Evolutionary conservation across 495 filamentous ascomycete genomes (phyloP), one percentile per base, ranked within the genome.

Genomic region (Clohesyomyces aquaticus): DNA sequence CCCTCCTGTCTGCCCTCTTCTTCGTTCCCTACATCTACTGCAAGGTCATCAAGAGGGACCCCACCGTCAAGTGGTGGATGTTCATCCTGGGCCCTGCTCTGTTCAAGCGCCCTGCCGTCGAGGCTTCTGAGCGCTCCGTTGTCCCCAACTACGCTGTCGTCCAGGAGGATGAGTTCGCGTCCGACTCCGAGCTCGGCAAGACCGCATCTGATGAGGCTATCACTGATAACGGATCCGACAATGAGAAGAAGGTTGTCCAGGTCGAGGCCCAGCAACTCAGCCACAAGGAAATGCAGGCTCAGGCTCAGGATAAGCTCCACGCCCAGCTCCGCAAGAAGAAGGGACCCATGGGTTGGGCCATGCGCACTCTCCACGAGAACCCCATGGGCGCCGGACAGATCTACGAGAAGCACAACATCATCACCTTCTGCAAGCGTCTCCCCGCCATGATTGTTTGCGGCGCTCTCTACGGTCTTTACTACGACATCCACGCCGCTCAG

Each of bases 401-500:
- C 49, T 88, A 89, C 78, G 87, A 89, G 72, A 9, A 80, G 28
- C 77, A 83, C 72, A 89, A 89, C 78, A 78, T 89, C n/a, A 78
- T 73, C 67, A 78, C 77, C 46, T 55, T 87, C 45, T 14, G 77
- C 52, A 85, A 80, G 71, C 85, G 87, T 52, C 59, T 88, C 23
- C 87, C 87, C 3, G 85, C 87, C 49, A 77, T 77, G 65, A 73
- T 86, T 65, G 74, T 79, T 51, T 76, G 72, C 65, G 86, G 79
- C 46, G 68, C 77, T 9, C 79, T 88, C 25, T 90, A 90, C 69
- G 87, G 87, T 68, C 61, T 85, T 22, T 77, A 89, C 80, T 90
- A 88, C 76, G 87, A 90, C 65, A 89, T 90, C 74, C 87, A 89
- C 79, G 78, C 79, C 32, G 81, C 87, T 16, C 87, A 89, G 78